Percentiles rank a stretch among this genome's conserved stretches.
Evolutionary conservation across 116 monocot species (phyloP).

Genomic region (Dioscorea cayenensis): DNA sequence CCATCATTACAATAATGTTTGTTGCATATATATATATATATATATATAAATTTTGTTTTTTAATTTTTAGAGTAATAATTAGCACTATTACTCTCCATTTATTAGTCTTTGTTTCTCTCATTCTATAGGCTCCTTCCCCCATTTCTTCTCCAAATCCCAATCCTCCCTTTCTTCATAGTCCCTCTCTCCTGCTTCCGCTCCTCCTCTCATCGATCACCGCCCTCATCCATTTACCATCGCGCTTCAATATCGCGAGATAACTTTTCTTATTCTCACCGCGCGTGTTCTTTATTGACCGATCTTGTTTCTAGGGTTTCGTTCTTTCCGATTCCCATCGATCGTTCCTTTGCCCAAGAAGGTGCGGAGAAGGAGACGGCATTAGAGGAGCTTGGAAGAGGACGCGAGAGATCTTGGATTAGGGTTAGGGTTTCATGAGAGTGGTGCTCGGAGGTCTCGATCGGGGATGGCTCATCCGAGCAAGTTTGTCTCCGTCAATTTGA

Average conservation of each 20-base stretch:
- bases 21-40: no score
- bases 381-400: neutral
- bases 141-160: neutral
- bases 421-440: constrained; percentile 11
- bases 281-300: neutral
- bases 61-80: neutral
- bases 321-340: neutral
- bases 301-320: neutral
- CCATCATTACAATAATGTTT: no score
- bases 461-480: constrained; percentile 51
- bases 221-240: neutral
- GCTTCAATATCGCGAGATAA: neutral
- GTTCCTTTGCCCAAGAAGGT: neutral
- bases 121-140: neutral
- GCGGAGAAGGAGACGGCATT: neutral
- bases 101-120: neutral
- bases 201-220: neutral
- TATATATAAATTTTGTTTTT: no score
- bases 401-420: constrained; percentile 7
- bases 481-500: constrained; percentile 84
- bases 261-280: neutral
- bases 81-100: neutral
- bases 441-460: neutral
- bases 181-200: neutral
- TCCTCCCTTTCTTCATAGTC: neutral